phyloP scores from a whole-genome alignment of 2,329 filamentous ascomycete species.

The Exserohilum turcica region DNA sequence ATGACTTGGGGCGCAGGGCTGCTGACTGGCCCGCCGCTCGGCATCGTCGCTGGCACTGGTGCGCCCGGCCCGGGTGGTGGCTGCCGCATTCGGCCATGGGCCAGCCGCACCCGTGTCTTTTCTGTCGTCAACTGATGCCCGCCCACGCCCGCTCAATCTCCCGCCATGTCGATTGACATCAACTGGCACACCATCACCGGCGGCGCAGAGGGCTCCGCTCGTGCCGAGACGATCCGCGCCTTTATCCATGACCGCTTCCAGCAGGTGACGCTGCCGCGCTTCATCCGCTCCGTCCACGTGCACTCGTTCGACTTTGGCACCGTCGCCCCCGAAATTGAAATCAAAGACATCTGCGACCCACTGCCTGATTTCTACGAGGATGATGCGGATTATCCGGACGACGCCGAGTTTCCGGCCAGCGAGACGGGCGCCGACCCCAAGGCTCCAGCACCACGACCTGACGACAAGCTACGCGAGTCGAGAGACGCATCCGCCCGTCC shows the following conservation, averaged over 20 bases:
- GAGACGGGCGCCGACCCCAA: constrained; percentile 53
- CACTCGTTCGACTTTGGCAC: constrained; percentile 92
- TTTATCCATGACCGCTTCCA: constrained; percentile 98
- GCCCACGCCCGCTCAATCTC: constrained; percentile 26
- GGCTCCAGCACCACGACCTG: constrained; percentile 39
- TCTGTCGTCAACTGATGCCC: constrained; percentile 32
- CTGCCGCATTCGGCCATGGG: constrained; percentile 24
- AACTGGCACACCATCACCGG: constrained; percentile 93
- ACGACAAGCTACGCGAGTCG: constrained; percentile 29
- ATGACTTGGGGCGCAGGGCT: constrained; percentile 12
- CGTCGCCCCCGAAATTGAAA: constrained; percentile 80
- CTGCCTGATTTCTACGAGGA: constrained; percentile 96
- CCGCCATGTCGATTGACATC: constrained; percentile 90
- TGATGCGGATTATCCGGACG: constrained; percentile 67
- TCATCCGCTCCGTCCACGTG: constrained; percentile 95
- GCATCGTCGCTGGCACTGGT: constrained; percentile 20
- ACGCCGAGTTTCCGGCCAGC: constrained; percentile 64
- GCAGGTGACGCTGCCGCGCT: constrained; percentile 84
- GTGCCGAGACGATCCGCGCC: constrained; percentile 83
- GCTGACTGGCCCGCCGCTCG: constrained; percentile 23
- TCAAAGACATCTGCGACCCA: constrained; percentile 97
- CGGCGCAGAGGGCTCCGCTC: constrained; percentile 81
- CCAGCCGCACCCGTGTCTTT: constrained; percentile 16
- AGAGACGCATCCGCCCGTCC: constrained; percentile 40
- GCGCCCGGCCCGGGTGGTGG: constrained; percentile 24